Evolutionary conservation across 768 basidiomycete species (phyloP).

Genomic region (Leccinum boreale): DNA sequence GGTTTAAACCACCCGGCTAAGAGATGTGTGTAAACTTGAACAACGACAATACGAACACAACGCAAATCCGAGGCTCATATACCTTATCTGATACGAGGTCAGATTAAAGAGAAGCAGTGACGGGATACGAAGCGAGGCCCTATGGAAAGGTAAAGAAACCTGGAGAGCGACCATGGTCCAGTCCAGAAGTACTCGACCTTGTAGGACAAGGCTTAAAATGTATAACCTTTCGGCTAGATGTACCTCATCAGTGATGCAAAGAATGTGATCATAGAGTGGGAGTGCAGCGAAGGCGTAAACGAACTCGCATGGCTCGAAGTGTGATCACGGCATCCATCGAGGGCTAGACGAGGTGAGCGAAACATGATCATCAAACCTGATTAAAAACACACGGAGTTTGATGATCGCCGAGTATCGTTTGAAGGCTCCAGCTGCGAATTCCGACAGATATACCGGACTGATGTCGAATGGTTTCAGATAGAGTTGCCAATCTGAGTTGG

Average conservation of each 20-base stretch:
- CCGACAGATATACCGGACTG: too few species aligned
- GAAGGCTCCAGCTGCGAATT: neutral
- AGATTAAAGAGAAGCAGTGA: neutral
- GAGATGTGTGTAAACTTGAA: neutral
- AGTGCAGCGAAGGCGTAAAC: neutral
- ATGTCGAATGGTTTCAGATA: too few species aligned
- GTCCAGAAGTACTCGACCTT: too few species aligned
- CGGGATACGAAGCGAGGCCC: neutral
- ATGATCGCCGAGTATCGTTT: neutral
- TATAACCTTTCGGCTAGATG: neutral
- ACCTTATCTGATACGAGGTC: slow-evolving; percentile 1
- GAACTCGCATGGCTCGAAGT: neutral
- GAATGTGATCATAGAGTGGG: neutral
- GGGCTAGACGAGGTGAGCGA: neutral
- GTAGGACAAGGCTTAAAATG: neutral
- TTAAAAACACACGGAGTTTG: too few species aligned
- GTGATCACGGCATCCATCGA: neutral
- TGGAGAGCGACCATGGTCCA: neutral
- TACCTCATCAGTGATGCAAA: slow-evolving; percentile 5
- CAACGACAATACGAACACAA: neutral
- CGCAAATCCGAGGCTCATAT: neutral
- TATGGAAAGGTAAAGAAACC: slow-evolving; percentile 2
- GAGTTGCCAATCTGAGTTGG: too few species aligned
- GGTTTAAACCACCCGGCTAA: neutral
- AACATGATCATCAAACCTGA: too few species aligned